A percentile compares a stretch with the other conserved stretches of the same genome.
Evolutionary conservation across 495 filamentous ascomycete species (phyloP).

Genomic region (Parathielavia appendiculata): DNA sequence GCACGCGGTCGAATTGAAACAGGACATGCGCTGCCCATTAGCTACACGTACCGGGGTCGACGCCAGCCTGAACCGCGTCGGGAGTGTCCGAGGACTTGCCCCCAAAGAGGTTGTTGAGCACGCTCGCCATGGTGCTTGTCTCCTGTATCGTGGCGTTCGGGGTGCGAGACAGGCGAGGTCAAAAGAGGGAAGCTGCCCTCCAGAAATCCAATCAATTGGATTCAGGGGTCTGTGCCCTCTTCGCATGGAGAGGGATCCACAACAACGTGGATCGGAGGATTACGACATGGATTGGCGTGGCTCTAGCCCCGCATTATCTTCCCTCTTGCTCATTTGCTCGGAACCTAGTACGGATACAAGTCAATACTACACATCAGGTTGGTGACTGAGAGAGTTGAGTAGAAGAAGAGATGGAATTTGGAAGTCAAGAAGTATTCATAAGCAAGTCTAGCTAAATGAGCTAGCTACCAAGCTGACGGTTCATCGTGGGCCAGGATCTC

Average conservation of each 20-base stretch:
- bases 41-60: slow-evolving; percentile 56
- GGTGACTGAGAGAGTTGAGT: neutral
- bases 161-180: neutral
- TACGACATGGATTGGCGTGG: neutral
- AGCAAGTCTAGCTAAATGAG: neutral
- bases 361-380: neutral
- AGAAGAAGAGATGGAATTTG: neutral
- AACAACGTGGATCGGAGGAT: neutral
- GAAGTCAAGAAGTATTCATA: no score
- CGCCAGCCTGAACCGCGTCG: slow-evolving; percentile 36
- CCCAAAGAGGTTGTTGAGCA: slow-evolving; percentile 64
- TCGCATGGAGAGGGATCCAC: neutral
- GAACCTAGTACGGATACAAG: no score
- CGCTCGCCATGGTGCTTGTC: slow-evolving; percentile 54
- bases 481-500: slow-evolving; percentile 34
- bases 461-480: neutral
- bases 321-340: no score
- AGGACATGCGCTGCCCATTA: neutral
- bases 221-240: neutral
- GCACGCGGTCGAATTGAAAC: neutral
- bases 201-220: slow-evolving; percentile 4
- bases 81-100: slow-evolving; percentile 51
- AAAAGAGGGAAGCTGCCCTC: neutral
- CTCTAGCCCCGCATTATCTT: no score
- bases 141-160: slow-evolving; percentile 4